A percentile compares a stretch with the other conserved stretches of the same genome.
These are phyloP conservation scores for Grosmannia penicillata DNA, from an alignment of 2,329 filamentous ascomycete species.

Conservation along the genomic window DNA sequence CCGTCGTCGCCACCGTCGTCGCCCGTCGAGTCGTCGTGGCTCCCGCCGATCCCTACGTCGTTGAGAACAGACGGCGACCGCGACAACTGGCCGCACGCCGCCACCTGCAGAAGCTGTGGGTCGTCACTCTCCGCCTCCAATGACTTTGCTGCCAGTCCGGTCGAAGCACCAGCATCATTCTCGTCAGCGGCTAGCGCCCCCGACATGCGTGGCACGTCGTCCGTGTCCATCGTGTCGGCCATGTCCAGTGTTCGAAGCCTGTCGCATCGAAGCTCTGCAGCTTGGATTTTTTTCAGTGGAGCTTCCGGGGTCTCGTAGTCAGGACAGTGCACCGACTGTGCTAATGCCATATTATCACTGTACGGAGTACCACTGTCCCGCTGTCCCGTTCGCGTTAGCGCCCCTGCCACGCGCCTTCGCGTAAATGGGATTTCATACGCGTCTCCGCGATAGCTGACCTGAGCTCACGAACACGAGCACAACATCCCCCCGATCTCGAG, in stretches of 20 bases:
- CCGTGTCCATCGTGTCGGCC: slow-evolving; percentile 1
- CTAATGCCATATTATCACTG: no score
- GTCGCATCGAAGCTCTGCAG: not conserved
- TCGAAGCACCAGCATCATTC: not conserved
- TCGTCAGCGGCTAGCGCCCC: not conserved
- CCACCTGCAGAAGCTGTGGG: no score
- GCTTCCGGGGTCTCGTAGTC: not conserved
- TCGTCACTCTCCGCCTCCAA: no score
- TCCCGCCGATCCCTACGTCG: not conserved
- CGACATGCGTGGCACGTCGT: slow-evolving; percentile 1
- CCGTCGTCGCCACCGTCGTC: not conserved
- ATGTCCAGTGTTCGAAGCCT: no score
- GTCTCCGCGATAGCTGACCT: not conserved
- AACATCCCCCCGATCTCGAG: not conserved
- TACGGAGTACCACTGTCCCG: not conserved
- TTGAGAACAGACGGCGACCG: slow-evolving; percentile 2
- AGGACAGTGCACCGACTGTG: no score
- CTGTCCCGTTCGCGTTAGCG: not conserved
- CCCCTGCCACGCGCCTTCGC: not conserved
- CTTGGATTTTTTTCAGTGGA: not conserved
- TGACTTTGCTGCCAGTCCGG: no score
- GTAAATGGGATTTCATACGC: slow-evolving; percentile 2
- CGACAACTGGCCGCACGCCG: no score
- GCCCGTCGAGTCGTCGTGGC: not conserved
- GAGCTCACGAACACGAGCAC: not conserved